A percentile compares a stretch with the other conserved stretches of the same genome.
Evolutionary conservation across 2,329 filamentous ascomycete genomes (phyloP).

Genomic region (Colletotrichum musae): DNA sequence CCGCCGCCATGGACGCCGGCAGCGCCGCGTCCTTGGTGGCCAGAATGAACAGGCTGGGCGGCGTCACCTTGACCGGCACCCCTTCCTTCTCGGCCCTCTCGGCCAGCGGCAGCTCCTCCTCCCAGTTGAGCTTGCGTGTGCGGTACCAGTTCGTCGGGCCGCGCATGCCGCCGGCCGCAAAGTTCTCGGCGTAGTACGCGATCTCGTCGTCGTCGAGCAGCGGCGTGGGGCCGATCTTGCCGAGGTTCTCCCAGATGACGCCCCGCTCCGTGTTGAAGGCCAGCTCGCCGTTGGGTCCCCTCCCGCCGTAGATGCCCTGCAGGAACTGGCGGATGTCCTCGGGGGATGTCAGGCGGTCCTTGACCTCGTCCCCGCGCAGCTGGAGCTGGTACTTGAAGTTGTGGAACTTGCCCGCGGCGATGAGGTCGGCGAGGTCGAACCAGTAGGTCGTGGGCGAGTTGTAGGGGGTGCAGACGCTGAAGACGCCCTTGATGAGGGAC

Average conservation of each 20-base stretch:
- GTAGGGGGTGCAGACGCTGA: constrained; percentile 87
- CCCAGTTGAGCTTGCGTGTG: constrained; percentile 78
- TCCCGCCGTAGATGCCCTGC: constrained; percentile 78
- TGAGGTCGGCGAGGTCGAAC: constrained; percentile 71
- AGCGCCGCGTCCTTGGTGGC: constrained; percentile 81
- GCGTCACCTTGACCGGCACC: constrained; percentile 60
- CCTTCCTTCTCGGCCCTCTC: constrained; percentile 60
- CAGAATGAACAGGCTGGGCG: constrained; percentile 82
- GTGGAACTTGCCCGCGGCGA: constrained; percentile 67
- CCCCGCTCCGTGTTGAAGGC: constrained; percentile 75
- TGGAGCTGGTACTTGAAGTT: constrained; percentile 91
- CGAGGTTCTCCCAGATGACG: constrained; percentile 74
- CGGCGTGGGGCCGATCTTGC: constrained; percentile 67
- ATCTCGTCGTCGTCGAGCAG: constrained; percentile 79
- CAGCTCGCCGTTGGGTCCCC: constrained; percentile 66
- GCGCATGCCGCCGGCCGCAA: constrained; percentile 78
- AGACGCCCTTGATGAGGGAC: constrained; percentile 79
- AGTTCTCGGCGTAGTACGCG: constrained; percentile 83
- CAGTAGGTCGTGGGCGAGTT: constrained; percentile 66
- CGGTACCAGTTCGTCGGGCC: constrained; percentile 94
- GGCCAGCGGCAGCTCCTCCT: constrained; percentile 78
- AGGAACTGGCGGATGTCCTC: constrained; percentile 79
- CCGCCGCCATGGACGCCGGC: constrained; percentile 76
- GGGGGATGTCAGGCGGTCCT: constrained; percentile 69
- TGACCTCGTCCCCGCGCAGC: constrained; percentile 77